Percentiles rank a stretch among this genome's conserved stretches.
phyloP scores from a whole-genome alignment of 345 rosid genomes.

The Gossypium thurberi region DNA sequence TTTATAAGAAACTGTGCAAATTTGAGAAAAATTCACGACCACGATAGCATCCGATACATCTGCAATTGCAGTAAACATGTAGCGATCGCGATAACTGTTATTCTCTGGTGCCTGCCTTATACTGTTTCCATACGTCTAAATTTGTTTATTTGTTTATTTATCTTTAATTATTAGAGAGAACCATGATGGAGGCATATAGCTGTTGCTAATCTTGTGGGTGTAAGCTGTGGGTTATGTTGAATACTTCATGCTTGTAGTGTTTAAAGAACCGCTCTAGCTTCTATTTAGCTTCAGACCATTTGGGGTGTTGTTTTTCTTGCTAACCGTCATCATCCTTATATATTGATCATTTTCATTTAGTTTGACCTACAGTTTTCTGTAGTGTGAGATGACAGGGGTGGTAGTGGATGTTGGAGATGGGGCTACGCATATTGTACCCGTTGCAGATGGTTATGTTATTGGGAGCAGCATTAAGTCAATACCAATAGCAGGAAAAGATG shows the following conservation, averaged over 20 bases:
- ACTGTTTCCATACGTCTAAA: background rate
- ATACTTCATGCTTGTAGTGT: background rate
- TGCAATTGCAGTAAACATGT: too few species aligned
- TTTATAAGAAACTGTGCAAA: too few species aligned
- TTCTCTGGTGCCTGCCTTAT: background rate
- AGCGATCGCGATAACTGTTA: too few species aligned
- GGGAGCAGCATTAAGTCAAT: slow-evolving; percentile 96
- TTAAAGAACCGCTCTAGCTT: background rate
- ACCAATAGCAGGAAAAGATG: slow-evolving; percentile 92
- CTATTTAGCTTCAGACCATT: background rate
- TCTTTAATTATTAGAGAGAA: background rate
- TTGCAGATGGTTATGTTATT: slow-evolving; percentile 98
- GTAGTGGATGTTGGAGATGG: slow-evolving; percentile 99
- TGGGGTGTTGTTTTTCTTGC: background rate
- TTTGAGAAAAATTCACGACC: too few species aligned
- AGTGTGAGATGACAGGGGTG: slow-evolving; percentile 99
- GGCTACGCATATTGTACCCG: slow-evolving; percentile 89
- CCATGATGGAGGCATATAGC: background rate
- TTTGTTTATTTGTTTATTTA: background rate
- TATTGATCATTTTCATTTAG: slow-evolving; percentile 16
- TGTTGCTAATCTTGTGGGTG: background rate
- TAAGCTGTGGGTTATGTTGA: background rate
- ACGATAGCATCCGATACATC: too few species aligned
- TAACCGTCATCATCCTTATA: background rate
- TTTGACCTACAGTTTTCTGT: slow-evolving; percentile 40